phyloP scores from a whole-genome alignment of 495 filamentous ascomycete species.

The Penicillium paxilli region DNA sequence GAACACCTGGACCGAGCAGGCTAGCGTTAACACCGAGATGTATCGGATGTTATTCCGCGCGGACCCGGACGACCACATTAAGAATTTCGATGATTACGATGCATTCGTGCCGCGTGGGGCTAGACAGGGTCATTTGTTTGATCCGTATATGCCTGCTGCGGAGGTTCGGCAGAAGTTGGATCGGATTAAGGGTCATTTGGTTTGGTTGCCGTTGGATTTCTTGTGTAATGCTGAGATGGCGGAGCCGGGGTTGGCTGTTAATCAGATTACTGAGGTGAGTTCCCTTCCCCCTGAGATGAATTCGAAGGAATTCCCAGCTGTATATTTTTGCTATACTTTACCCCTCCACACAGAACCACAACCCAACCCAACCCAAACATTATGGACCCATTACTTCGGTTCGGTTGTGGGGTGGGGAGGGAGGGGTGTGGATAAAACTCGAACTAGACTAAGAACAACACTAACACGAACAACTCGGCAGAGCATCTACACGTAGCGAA shows the following conservation, averaged over 20 bases:
- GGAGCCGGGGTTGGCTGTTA: conserved; percentile 78
- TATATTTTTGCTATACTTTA: too few relatives aligned
- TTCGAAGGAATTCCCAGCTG: too few relatives aligned
- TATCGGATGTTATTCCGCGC: conserved; percentile 89
- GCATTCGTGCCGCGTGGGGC: conserved; percentile 65
- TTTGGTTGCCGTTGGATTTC: conserved; percentile 94
- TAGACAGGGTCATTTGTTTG: conserved; percentile 79
- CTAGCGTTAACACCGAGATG: conserved; percentile 77
- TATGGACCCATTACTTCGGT: too few relatives aligned
- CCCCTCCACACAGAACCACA: background rate
- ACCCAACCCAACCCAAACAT: background rate
- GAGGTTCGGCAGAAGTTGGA: conserved; percentile 76
- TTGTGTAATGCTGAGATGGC: conserved; percentile 85
- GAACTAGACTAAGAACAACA: conserved; percentile 7
- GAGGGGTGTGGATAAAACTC: too few relatives aligned
- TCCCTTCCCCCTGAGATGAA: too few relatives aligned
- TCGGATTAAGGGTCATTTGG: conserved; percentile 81
- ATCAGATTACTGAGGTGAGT: conserved; percentile 65
- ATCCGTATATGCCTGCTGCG: conserved; percentile 65
- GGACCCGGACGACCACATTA: conserved; percentile 87
- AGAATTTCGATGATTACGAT: conserved; percentile 88
- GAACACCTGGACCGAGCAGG: conserved; percentile 77
- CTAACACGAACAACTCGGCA: conserved; percentile 15
- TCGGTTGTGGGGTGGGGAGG: background rate
- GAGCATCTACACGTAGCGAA: conserved; percentile 45